Percentiles rank a stretch among this genome's conserved stretches.
Conservation (phyloP, 345 rosid genomes). For the Leavenworthia alabamica region DNA sequence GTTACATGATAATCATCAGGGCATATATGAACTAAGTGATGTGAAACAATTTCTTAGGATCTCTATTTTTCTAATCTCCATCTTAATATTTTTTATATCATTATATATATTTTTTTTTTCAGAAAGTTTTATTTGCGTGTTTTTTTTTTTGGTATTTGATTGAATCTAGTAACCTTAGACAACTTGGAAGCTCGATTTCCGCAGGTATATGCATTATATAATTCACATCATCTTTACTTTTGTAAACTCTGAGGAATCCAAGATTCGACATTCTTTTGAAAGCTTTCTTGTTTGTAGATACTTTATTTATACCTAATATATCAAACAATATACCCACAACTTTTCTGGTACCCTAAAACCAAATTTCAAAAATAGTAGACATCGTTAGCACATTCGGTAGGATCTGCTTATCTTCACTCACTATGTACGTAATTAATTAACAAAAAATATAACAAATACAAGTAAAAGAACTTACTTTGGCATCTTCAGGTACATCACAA, state of each 20-base stretch:
- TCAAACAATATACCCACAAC: slow-evolving; percentile 20
- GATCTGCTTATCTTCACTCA: too few relatives aligned
- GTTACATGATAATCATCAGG: too few relatives aligned
- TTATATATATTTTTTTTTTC: too few relatives aligned
- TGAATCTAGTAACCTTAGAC: slow-evolving; percentile 6
- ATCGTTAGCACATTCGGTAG: too few relatives aligned
- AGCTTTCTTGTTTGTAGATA: neutral
- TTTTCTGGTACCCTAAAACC: too few relatives aligned
- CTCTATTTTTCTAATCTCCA: too few relatives aligned
- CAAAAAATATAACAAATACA: neutral
- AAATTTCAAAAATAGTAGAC: too few relatives aligned
- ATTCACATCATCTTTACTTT: neutral
- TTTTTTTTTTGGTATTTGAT: too few relatives aligned
- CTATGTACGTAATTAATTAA: neutral
- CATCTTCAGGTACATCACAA: neutral
- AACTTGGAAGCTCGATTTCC: neutral
- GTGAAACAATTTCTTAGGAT: too few relatives aligned
- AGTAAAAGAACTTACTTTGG: neutral
- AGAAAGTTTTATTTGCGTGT: too few relatives aligned
- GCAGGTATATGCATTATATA: neutral
- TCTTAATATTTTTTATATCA: too few relatives aligned
- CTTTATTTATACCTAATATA: neutral
- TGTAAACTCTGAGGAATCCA: slow-evolving; percentile 3
- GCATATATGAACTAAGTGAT: too few relatives aligned
- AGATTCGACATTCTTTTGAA: slow-evolving; percentile 10